These are phyloP conservation scores for Casuarina cunninghamiana DNA, from an alignment of 306 rosid genomes.

Conservation along the genomic window DNA sequence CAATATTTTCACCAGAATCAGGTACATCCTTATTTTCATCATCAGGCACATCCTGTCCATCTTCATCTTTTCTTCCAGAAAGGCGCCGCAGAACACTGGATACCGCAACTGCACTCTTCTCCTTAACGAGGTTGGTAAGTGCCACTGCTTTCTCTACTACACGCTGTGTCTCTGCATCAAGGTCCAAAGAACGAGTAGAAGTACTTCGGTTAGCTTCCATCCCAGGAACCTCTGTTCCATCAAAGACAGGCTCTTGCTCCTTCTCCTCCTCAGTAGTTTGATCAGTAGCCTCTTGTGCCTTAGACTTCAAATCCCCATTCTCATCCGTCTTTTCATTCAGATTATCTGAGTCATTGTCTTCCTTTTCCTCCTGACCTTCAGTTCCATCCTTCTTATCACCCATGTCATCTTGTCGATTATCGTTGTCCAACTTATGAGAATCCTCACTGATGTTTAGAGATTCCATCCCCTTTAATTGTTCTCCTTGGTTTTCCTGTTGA, in stretches of 20 bases:
- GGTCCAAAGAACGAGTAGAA: slow-evolving; percentile 45
- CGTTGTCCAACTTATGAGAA: slow-evolving; percentile 15
- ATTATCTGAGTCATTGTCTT: slow-evolving; percentile 19
- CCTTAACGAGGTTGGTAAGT: slow-evolving; percentile 71
- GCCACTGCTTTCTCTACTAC: slow-evolving; percentile 81
- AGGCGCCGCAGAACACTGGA: slow-evolving; percentile 72
- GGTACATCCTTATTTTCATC: slow-evolving; percentile 42
- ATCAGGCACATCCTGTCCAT: slow-evolving; percentile 25
- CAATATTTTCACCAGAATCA: slow-evolving; percentile 39
- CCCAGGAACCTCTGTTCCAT: slow-evolving; percentile 77
- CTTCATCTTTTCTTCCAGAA: slow-evolving; percentile 63
- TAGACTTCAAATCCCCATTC: slow-evolving; percentile 27
- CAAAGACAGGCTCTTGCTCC: slow-evolving; percentile 71
- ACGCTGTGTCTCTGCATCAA: slow-evolving; percentile 54
- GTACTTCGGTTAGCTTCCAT: slow-evolving; percentile 58
- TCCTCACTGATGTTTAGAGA: slow-evolving; percentile 27
- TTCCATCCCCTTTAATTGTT: slow-evolving; percentile 32
- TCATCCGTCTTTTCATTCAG: slow-evolving; percentile 33
- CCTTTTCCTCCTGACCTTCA: slow-evolving; percentile 27
- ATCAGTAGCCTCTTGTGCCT: slow-evolving; percentile 18
- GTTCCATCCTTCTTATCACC: slow-evolving; percentile 17
- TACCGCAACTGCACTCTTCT: slow-evolving; percentile 65
- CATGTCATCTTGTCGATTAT: slow-evolving; percentile 24
- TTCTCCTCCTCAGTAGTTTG: slow-evolving; percentile 51
- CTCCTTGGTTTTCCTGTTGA: slow-evolving; percentile 32